A percentile compares a stretch with the other conserved stretches of the same genome.
These are phyloP conservation scores for Kickxella alabastrina DNA, from an alignment of 192 early-diverging fungal species.

Conservation along the genomic window DNA sequence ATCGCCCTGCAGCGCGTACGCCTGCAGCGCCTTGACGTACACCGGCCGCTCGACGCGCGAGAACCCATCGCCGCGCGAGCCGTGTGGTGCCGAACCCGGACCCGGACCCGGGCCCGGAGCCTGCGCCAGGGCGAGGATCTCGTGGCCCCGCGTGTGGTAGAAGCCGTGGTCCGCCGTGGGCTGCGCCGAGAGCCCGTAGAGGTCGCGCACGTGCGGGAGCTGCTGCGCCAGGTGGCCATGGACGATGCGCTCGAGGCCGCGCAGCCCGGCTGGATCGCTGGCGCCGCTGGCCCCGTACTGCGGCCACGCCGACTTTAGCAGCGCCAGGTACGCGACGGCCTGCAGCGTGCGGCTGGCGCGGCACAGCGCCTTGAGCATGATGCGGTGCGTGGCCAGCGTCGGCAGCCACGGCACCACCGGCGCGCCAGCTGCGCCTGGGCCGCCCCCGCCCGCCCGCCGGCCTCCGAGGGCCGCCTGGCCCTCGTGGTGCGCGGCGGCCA, in stretches of 20 bases:
- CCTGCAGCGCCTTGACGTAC: slow-evolving; percentile 19
- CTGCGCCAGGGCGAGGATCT: slow-evolving; percentile 11
- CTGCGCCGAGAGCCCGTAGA: slow-evolving; percentile 19
- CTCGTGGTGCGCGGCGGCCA: background rate
- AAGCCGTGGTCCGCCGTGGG: background rate
- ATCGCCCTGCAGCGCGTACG: slow-evolving; percentile 14
- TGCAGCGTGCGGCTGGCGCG: background rate
- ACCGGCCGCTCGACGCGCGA: slow-evolving; percentile 1
- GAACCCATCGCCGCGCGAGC: background rate
- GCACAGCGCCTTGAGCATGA: slow-evolving; percentile 16
- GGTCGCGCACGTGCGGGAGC: background rate
- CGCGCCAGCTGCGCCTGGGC: background rate
- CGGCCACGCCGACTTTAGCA: slow-evolving; percentile 16
- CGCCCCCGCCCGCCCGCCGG: background rate
- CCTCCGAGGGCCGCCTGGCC: background rate
- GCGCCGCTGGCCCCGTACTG: slow-evolving; percentile 9
- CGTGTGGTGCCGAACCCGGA: background rate
- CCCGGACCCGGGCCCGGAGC: background rate
- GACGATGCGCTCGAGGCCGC: slow-evolving; percentile 11
- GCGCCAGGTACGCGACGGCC: background rate
- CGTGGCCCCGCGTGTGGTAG: slow-evolving; percentile 7
- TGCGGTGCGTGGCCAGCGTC: slow-evolving; percentile 27
- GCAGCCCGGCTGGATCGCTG: background rate
- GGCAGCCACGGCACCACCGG: slow-evolving; percentile 26
- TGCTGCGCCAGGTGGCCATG: slow-evolving; percentile 12